Base-by-base conservation (phyloP, 108 stramenopile genomes). In the Cyclostephanos tholiformis region DNA sequence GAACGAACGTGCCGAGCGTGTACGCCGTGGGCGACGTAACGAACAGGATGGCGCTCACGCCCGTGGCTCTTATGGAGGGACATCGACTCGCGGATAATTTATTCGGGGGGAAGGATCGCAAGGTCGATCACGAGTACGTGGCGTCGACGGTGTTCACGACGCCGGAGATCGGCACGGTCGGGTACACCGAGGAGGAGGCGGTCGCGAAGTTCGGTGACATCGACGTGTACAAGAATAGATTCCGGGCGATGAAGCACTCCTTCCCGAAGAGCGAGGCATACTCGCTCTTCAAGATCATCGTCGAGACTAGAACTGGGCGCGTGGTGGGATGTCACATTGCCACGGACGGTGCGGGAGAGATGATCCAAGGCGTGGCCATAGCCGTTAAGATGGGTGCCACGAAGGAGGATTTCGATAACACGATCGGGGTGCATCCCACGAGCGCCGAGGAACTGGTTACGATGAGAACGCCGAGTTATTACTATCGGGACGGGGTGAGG, bases 111-210 rank as follows among this genome's bases (percentile, higher is more conserved):
- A 83, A 65, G 82, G 89, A 90, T 63, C 84, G 85, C 16, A 84
- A 84, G 39, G 88, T 88, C 13, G 91, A 95, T 55, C 93, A 96
- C 72, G 88, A 89, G 65, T 88, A 85, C 67, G 94, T 97, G 10
- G 92, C 97, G 3, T 91, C 93, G 14, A 93, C 93, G 22, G 93
- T 96, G 23, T 97, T 97, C 71, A 90, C 93, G 22, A 93, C 87
- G 51, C 94, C 95, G 25, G 88, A 91, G 77, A 90, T 96, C 67
- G 95, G 89, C 19, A 90, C 92, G 12, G 77, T 91, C 16, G 97
- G 97, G 17, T 86, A 93, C 74, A 92, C 92, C 32, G 94, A 96
- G 75, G 90, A 90, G 51, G 84, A 94, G 39, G 97, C 95, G 23
- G 79, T 61, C 4, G 77, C 82, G 25, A 70, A 84, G 58, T 96